These are phyloP conservation scores for Lagenidium sp. DNA, from an alignment of 352 stramenopile genomes.

Conservation along the genomic window DNA sequence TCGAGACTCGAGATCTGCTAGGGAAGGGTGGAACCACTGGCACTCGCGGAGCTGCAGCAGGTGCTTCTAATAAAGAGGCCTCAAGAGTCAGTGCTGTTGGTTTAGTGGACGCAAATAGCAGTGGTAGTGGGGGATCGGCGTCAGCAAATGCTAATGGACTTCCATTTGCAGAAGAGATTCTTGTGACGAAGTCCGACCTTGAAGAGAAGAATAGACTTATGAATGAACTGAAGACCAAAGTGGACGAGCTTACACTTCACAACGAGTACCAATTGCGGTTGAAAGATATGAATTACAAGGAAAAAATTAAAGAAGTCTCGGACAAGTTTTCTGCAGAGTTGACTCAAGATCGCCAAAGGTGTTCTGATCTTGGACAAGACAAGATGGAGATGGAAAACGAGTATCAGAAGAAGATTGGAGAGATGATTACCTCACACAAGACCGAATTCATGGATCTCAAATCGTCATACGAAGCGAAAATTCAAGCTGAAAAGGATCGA, in stretches of 20 bases:
- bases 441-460: conserved; percentile 88
- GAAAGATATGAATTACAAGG: conserved; percentile 94
- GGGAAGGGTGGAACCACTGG: conserved; percentile 21
- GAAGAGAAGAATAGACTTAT: conserved; percentile 91
- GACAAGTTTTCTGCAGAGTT: conserved; percentile 92
- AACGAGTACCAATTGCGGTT: conserved; percentile 94
- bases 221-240: conserved; percentile 91
- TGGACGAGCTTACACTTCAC: conserved; percentile 90
- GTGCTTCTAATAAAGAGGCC: conserved; percentile 7
- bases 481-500: conserved; percentile 86
- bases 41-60: conserved; percentile 15
- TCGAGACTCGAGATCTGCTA: conserved; percentile 72
- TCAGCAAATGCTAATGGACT: conserved; percentile 51
- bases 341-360: conserved; percentile 89
- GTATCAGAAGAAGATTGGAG: conserved; percentile 87
- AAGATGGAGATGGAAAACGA: conserved; percentile 89
- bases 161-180: conserved; percentile 87
- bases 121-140: conserved; percentile 20
- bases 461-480: conserved; percentile 85
- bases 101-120: conserved; percentile 9
- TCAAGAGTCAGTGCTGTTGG: not conserved
- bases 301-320: conserved; percentile 94
- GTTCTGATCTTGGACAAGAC: conserved; percentile 82
- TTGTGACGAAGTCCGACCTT: conserved; percentile 91
- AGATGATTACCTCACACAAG: conserved; percentile 87